These are phyloP conservation scores for Boletellus ananas DNA, from an alignment of 768 basidiomycete species.

Conservation along the genomic window DNA sequence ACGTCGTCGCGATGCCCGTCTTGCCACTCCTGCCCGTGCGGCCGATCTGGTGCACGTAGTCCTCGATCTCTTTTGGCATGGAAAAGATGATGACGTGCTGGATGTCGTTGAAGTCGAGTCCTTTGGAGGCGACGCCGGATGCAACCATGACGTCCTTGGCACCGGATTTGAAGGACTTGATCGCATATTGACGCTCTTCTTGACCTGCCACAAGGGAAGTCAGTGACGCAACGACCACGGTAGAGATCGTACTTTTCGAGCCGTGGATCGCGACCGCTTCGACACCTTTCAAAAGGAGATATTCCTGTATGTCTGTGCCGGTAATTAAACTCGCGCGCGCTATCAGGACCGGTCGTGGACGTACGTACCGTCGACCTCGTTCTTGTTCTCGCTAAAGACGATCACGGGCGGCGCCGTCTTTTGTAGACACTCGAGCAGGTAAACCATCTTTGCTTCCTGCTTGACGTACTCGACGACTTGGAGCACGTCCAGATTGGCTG, in stretches of 20 bases:
- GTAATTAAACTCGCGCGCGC: not conserved
- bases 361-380: conserved; percentile 92
- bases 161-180: conserved; percentile 95
- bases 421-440: conserved; percentile 93
- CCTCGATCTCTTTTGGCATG: conserved; percentile 99
- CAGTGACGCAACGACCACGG: not conserved
- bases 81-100: conserved; percentile 99
- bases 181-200: conserved; percentile 98
- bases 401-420: conserved; percentile 98
- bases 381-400: conserved; percentile 98
- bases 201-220: conserved; percentile 54
- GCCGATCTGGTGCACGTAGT: conserved; percentile 99
- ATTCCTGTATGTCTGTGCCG: conserved; percentile 92
- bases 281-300: conserved; percentile 91
- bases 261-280: conserved; percentile 99
- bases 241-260: conserved; percentile 70
- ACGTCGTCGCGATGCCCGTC: conserved; percentile 98
- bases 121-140: conserved; percentile 95
- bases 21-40: conserved; percentile 97
- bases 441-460: conserved; percentile 99
- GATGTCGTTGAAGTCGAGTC: conserved; percentile 97
- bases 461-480: conserved; percentile 99
- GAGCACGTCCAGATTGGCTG: conserved; percentile 93
- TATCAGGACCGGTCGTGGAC: not conserved
- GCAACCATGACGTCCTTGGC: conserved; percentile 99